These are phyloP conservation scores for Nicotiana obtusifolia DNA, from an alignment of 257 asterid species.

Conservation along the genomic window DNA sequence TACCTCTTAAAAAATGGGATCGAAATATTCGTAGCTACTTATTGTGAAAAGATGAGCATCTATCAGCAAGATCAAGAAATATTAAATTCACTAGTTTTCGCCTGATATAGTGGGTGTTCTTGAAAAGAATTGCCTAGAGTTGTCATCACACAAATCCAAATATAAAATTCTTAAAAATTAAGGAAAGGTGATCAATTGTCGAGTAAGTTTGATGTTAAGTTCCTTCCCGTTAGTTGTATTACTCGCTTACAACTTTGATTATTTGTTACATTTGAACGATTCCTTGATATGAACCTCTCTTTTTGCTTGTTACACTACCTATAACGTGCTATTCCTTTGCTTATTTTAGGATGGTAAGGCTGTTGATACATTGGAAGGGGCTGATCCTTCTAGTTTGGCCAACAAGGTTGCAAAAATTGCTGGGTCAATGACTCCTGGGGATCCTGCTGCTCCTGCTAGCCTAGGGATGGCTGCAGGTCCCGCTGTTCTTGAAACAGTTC, in stretches of 20 bases:
- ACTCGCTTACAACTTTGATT: background rate
- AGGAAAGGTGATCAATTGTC: background rate
- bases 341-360: constrained; percentile 63
- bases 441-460: constrained; percentile 97
- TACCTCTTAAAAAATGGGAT: background rate
- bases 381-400: constrained; percentile 92
- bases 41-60: background rate
- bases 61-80: background rate
- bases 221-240: background rate
- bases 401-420: constrained; percentile 95
- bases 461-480: constrained; percentile 99
- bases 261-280: background rate
- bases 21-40: background rate
- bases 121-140: background rate
- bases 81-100: background rate
- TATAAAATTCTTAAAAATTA: background rate
- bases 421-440: constrained; percentile 60
- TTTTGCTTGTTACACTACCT: background rate
- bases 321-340: constrained; percentile 10
- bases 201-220: background rate
- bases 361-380: constrained; percentile 89
- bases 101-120: background rate
- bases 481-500: constrained; percentile 67
- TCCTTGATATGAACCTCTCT: background rate
- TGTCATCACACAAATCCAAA: background rate